Evolutionary conservation across 139 green algal species (phyloP).

Genomic region (Micromonas pusilla): DNA sequence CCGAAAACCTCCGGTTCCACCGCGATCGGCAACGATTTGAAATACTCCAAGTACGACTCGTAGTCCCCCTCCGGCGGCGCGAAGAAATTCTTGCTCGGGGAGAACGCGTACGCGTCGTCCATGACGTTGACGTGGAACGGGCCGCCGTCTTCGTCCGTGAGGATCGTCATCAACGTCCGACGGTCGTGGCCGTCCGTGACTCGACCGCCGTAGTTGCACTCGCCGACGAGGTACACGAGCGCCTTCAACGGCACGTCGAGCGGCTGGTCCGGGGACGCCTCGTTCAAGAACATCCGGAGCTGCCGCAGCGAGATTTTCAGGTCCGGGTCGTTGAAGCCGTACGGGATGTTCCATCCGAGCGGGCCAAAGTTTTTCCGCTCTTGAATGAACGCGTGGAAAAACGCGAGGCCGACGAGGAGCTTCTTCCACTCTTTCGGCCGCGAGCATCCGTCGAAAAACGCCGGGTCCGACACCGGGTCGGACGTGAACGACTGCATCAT

Average conservation of each 20-base stretch:
- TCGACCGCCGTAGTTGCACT: slow-evolving; percentile 73
- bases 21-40: slow-evolving; percentile 35
- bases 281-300: slow-evolving; percentile 69
- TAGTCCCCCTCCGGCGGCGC: slow-evolving; percentile 48
- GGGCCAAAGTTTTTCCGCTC: slow-evolving; percentile 71
- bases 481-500: slow-evolving; percentile 51
- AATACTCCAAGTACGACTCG: slow-evolving; percentile 44
- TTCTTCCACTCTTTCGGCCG: slow-evolving; percentile 38
- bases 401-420: slow-evolving; percentile 53
- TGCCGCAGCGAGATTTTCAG: slow-evolving; percentile 60
- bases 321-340: slow-evolving; percentile 62
- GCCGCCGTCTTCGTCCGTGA: slow-evolving; percentile 37
- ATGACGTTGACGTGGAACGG: slow-evolving; percentile 47
- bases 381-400: slow-evolving; percentile 57
- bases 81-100: slow-evolving; percentile 53
- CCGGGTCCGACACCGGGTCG: slow-evolving; percentile 47
- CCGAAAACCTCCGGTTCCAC: slow-evolving; percentile 50
- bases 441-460: slow-evolving; percentile 45
- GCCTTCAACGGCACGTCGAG: slow-evolving; percentile 45
- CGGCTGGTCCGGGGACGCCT: slow-evolving; percentile 50
- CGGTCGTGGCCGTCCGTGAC: slow-evolving; percentile 72
- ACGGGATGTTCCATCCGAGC: slow-evolving; percentile 73
- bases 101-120: slow-evolving; percentile 50
- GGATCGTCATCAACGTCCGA: slow-evolving; percentile 53
- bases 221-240: slow-evolving; percentile 56